phyloP scores from a whole-genome alignment of 257 asterid species.

The Nicotiana tomentosiformis region DNA sequence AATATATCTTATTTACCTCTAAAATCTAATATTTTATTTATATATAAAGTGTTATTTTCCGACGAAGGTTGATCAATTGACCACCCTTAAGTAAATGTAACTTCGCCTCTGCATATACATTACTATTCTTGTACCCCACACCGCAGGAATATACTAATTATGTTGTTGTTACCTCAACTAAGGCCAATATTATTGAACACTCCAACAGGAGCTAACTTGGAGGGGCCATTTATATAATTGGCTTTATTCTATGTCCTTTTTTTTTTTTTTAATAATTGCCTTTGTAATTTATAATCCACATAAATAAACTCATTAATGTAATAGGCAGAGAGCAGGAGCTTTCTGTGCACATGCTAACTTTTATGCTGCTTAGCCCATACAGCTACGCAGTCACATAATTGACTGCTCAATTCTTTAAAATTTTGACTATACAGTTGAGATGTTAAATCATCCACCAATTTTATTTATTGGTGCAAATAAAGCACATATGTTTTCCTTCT shows the following conservation, averaged over 20 bases:
- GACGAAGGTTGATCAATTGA: too few relatives aligned
- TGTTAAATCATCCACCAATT: not conserved
- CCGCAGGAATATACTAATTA: accelerated
- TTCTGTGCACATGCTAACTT: not conserved
- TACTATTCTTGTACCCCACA: too few relatives aligned
- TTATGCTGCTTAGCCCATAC: not conserved
- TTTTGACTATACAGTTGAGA: not conserved
- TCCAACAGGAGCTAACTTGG: too few relatives aligned
- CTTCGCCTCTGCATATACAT: too few relatives aligned
- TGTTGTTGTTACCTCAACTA: too few relatives aligned
- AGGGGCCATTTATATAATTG: too few relatives aligned
- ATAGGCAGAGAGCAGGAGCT: not conserved
- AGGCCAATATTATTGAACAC: too few relatives aligned
- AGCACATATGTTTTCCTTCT: not conserved
- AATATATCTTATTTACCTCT: too few relatives aligned
- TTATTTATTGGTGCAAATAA: not conserved
- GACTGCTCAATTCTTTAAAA: not conserved
- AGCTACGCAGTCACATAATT: not conserved
- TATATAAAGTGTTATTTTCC: too few relatives aligned
- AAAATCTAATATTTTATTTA: too few relatives aligned
- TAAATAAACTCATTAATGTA: not conserved
- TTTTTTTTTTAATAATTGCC: not conserved
- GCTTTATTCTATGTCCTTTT: not conserved
- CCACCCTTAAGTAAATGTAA: too few relatives aligned
- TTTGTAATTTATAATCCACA: not conserved